Base-by-base conservation (phyloP, 2,329 filamentous ascomycete species). In the Fusarium globosum region DNA sequence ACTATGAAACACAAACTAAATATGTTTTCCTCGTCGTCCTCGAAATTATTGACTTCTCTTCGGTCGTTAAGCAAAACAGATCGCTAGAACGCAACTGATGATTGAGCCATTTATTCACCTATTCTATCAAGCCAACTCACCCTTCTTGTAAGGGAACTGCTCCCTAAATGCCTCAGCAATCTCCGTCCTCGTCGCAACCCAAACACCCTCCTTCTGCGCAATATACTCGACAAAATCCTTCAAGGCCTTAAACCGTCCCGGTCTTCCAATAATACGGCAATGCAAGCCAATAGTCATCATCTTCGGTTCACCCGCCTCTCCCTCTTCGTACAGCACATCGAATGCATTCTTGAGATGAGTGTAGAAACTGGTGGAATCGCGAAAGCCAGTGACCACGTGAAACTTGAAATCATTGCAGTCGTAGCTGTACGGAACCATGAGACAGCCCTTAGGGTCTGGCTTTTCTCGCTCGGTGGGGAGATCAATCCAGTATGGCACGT, bases 381-480 rank as follows among this genome's bases (percentile, higher is more conserved):
- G 46, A 12, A 67, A 60, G 2, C 64, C 61, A 14, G 64, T 66
- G 8, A 23, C 12, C 1, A 49, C 55, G 6, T 66, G 39, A 2
- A 67, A 66, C 14, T 60, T 67, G 11, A 67, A 67, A 7, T 67
- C 64, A 14, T 66, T 66, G 13, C 64, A 66, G 20, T 66, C 61
- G 26, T 66, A 67, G 35, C 61, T 67, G 16, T 67, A 52, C 2
- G 61, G 61, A 8, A 67, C 55, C 64, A 67, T 67, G 0, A 67
- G 60, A 51, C 61, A 67, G 0, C 61, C 64, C 7, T 66, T 66
- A 0, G 64, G 21, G 4, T 59, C 28, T 1, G 15, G 14, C 2
- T 26, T 16, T 6, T 67, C n/a, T 11, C 51, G 26, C 26, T 66
- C 61, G 2, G 21, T 43, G 9, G 64, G 51, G 3, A 67, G 51